These are phyloP conservation scores for Tricholoma matsutake DNA, from an alignment of 768 basidiomycete species.

Conservation along the genomic window DNA sequence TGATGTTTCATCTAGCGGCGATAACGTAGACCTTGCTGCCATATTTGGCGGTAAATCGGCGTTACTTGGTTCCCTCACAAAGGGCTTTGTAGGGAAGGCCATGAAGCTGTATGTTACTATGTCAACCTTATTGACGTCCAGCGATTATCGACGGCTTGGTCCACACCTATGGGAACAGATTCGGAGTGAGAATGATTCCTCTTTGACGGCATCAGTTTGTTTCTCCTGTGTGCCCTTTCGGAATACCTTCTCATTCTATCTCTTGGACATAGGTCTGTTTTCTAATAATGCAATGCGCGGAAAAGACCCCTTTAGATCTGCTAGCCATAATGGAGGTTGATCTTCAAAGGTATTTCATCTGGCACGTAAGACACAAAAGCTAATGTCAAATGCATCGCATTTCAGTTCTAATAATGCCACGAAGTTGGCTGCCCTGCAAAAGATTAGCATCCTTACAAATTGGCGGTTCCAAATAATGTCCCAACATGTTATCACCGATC, in stretches of 20 bases:
- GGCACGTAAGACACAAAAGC: not conserved
- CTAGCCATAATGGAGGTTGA: conserved; percentile 50
- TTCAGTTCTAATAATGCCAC: conserved; percentile 47
- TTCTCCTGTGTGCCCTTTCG: not conserved
- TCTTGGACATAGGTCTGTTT: conserved; percentile 48
- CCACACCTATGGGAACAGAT: conserved; percentile 58
- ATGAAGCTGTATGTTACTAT: conserved; percentile 63
- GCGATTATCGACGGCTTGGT: conserved; percentile 51
- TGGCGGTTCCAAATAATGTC: conserved; percentile 70
- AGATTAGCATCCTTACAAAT: conserved; percentile 54
- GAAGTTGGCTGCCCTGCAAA: conserved; percentile 51
- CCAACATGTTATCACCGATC: conserved; percentile 59
- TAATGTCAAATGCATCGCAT: conserved; percentile 1
- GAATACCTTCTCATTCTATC: not conserved
- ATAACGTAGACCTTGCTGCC: conserved; percentile 29
- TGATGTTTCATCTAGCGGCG: conserved; percentile 10
- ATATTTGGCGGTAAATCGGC: conserved; percentile 35
- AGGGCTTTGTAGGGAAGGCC: conserved; percentile 43
- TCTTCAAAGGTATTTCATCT: conserved; percentile 43
- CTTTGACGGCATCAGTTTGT: conserved; percentile 50
- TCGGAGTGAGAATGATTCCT: conserved; percentile 40
- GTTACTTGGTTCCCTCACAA: conserved; percentile 41
- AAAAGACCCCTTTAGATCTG: conserved; percentile 52
- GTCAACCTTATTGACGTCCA: conserved; percentile 47
- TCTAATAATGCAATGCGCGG: conserved; percentile 70